Base-by-base conservation (phyloP, 2,329 filamentous ascomycete genomes). In the Xylariaceae sp. region DNA sequence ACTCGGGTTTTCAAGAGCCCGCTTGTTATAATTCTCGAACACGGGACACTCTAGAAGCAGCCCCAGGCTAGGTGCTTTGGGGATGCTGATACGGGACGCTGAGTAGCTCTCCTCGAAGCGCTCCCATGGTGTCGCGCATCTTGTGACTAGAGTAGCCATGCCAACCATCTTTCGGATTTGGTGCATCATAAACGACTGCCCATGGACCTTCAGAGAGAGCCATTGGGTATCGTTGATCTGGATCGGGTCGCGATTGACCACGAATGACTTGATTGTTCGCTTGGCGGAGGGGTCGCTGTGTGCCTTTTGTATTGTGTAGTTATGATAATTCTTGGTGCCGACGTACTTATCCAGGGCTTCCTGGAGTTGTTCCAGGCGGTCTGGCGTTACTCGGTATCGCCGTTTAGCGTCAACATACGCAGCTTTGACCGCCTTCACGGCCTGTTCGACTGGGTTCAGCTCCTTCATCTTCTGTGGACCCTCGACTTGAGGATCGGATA, bases 111-210 rank as follows among this genome's bases (percentile, higher is more conserved):
- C 81, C 0, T 74, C 70, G 62, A 99, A 88, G 26, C 88, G 82
- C 10, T 81, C 74, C 3, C 85, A 76, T 3, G 88, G 78, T n/a
- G 86, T 86, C 47, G 90, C 94, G 69, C 88, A 95, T 36, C 94
- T 86, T 6, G 95, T 87, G 5, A 92, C 77, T 56, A 99, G 78
- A 32, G 89, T 84, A 8, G 85, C 89, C 87, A 99, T 91, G 53
- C 89, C 90, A 15, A 99, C 89, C 94, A 99, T 97, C 74, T 97
- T 99, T 66, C 94, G 87, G 71, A 99, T 99, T 75, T 99, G 94
- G 72, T 99, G 94, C 94, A 99, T 99, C 94, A 99, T 99, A 79
- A 99, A 99, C 67, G 87, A 92, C 72, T 99, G 94, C 0, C 94
- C 94, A 71, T 99, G 94, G 21, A 99, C 92, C 70, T 95, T 96